Evolutionary conservation across 78 protist species (phyloP), one percentile per base, ranked within the genome.

Genomic region (Dictyostelium purpureum): DNA sequence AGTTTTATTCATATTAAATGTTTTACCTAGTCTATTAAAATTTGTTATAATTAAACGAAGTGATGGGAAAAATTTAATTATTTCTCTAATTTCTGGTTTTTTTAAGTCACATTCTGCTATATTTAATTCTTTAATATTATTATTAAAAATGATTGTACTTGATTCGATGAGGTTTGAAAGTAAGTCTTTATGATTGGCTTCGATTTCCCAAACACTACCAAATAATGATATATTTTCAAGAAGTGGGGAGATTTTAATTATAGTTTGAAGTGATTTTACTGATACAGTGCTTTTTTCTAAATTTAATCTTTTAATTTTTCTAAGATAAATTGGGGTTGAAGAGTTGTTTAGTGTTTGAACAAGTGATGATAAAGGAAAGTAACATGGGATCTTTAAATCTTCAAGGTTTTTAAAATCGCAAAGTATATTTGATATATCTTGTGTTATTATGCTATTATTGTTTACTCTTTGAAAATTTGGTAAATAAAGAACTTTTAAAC

Each of bases 161-260:
- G n/a, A n/a, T n/a, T n/a, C n/a, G n/a, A n/a, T n/a, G n/a, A n/a
- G n/a, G n/a, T n/a, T 3, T 47, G 12, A 47, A 3, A 47, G 7
- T 47, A 47, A 47, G 7, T 63, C 71, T 31, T 63, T 63, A n/a
- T n/a, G n/a, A n/a, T n/a, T n/a, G n/a, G n/a, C n/a, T n/a, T n/a
- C n/a, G n/a, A n/a, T n/a, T n/a, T n/a, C n/a, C 71, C 71, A 63
- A 63, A 37, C 38, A 33, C 71, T 33, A 63, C 71, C 71, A 63
- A 28, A 63, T 9, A 26, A 63, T 4, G 71, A 63, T 12, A 63
- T 21, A 12, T 24, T 28, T 33, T 28, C n/a, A 6, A 63, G 33
- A 31, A 31, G 16, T 31, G 71, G 71, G 16, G 71, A 63, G 2
- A 14, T 21, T 18, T 63, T 63, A 33, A 63, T 33, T 4, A 63